A percentile compares a stretch with the other conserved stretches of the same genome.
phyloP scores from a whole-genome alignment of 208 protist genomes.

The Acanthamoeba healyi region DNA sequence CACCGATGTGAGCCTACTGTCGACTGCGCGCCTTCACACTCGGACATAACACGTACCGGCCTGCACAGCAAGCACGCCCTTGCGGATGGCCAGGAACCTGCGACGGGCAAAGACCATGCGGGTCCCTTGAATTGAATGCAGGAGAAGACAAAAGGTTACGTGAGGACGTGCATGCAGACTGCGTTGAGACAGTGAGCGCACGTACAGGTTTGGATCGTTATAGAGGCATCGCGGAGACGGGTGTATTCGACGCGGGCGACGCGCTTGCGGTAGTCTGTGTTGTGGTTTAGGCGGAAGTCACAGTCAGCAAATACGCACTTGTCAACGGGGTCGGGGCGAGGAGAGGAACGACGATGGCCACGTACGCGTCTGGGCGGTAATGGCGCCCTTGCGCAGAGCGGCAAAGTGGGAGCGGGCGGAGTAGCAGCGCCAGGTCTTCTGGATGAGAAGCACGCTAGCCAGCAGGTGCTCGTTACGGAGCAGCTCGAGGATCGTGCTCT shows the following conservation, averaged over 20 bases:
- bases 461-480: conserved; percentile 64
- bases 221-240: conserved; percentile 32
- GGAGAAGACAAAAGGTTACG: neutral
- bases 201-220: conserved; percentile 65
- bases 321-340: too few species aligned
- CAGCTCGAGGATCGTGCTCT: conserved; percentile 63
- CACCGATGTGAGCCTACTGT: too few species aligned
- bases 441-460: conserved; percentile 54
- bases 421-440: conserved; percentile 65
- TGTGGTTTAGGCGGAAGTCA: neutral
- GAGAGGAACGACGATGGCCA: neutral
- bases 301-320: neutral
- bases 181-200: neutral
- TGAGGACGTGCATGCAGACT: neutral
- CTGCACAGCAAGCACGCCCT: conserved; percentile 39
- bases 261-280: conserved; percentile 36
- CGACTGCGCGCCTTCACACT: too few species aligned
- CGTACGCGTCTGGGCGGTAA: conserved; percentile 61
- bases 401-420: conserved; percentile 23
- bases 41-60: conserved; percentile 29
- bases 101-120: conserved; percentile 41
- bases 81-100: conserved; percentile 39
- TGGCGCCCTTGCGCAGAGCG: conserved; percentile 27
- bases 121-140: too few species aligned
- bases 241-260: conserved; percentile 18